Percentiles rank a stretch among this genome's conserved stretches.
phyloP scores from a whole-genome alignment of 352 stramenopile species.

The Globisporangium splendens region DNA sequence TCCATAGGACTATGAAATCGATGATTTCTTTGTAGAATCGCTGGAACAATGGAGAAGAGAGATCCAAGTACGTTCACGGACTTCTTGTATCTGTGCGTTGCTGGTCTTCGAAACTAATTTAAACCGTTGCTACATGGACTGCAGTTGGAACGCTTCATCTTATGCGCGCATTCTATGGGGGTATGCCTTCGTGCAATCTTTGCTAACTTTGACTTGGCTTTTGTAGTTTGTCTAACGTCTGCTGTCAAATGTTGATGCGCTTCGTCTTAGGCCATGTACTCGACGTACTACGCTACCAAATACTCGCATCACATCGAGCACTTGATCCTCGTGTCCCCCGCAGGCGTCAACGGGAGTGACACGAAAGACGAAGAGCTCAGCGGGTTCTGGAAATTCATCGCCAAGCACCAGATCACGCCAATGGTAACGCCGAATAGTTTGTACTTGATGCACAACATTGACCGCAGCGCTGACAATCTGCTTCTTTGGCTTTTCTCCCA shows the following conservation, averaged over 20 bases:
- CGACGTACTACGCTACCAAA: slow-evolving; percentile 72
- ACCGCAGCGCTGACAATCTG: neutral
- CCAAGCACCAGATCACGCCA: slow-evolving; percentile 54
- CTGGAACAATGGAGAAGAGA: slow-evolving; percentile 71
- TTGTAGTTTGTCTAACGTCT: too few species aligned
- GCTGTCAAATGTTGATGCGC: too few species aligned
- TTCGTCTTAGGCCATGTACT: slow-evolving; percentile 55
- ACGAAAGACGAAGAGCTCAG: slow-evolving; percentile 35
- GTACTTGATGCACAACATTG: too few species aligned
- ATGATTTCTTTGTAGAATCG: slow-evolving; percentile 81
- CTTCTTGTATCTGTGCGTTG: too few species aligned
- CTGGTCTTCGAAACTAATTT: too few species aligned
- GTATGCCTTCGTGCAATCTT: slow-evolving; percentile 46
- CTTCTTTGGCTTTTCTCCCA: neutral
- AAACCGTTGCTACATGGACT: neutral
- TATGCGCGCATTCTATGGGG: slow-evolving; percentile 79
- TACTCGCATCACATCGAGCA: slow-evolving; percentile 72
- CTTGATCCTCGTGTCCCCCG: slow-evolving; percentile 71
- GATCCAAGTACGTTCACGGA: slow-evolving; percentile 22
- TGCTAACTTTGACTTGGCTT: too few species aligned
- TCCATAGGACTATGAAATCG: slow-evolving; percentile 57
- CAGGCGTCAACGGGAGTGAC: slow-evolving; percentile 46
- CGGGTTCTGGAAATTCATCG: slow-evolving; percentile 35
- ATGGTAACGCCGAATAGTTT: slow-evolving; percentile 34
- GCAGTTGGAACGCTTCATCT: slow-evolving; percentile 69